These are phyloP conservation scores for Cadophora malorum DNA, from an alignment of 2,329 filamentous ascomycete species.

Conservation along the genomic window DNA sequence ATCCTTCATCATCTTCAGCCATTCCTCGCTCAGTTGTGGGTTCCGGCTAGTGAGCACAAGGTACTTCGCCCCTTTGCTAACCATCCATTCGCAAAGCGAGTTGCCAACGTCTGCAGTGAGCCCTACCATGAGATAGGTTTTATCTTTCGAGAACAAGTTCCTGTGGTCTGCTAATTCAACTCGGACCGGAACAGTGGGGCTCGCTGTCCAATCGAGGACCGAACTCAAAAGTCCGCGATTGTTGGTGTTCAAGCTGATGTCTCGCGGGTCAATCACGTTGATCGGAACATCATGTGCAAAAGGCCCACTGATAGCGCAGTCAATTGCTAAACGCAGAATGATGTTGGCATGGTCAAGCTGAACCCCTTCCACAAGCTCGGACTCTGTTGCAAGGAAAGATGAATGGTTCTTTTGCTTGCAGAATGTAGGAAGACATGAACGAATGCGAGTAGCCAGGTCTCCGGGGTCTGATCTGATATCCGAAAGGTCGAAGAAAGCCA, in stretches of 20 bases:
- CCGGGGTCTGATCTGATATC: background rate
- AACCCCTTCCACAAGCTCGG: background rate
- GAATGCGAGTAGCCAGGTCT: background rate
- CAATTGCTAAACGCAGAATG: conserved; percentile 6
- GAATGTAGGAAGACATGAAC: conserved; percentile 5
- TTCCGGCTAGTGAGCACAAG: conserved; percentile 50
- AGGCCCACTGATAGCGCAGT: background rate
- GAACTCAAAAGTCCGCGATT: background rate
- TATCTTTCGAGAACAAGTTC: conserved; percentile 34
- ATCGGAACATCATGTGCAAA: too few relatives aligned
- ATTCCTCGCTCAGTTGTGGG: conserved; percentile 45
- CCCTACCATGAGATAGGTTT: conserved; percentile 45
- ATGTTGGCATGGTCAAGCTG: conserved; percentile 20
- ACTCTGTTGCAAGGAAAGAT: conserved; percentile 7
- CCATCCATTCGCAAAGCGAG: conserved; percentile 51
- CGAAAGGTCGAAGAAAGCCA: conserved; percentile 6
- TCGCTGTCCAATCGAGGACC: conserved; percentile 22
- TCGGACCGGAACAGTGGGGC: conserved; percentile 21
- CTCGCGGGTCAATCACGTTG: background rate
- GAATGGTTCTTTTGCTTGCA: conserved; percentile 2
- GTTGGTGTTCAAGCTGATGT: background rate
- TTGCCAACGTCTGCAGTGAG: conserved; percentile 43
- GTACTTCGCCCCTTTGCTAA: conserved; percentile 46
- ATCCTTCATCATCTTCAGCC: conserved; percentile 22
- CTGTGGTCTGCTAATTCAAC: conserved; percentile 26